Base-by-base conservation (phyloP, 768 basidiomycete species). In the Megacollybia marginata region DNA sequence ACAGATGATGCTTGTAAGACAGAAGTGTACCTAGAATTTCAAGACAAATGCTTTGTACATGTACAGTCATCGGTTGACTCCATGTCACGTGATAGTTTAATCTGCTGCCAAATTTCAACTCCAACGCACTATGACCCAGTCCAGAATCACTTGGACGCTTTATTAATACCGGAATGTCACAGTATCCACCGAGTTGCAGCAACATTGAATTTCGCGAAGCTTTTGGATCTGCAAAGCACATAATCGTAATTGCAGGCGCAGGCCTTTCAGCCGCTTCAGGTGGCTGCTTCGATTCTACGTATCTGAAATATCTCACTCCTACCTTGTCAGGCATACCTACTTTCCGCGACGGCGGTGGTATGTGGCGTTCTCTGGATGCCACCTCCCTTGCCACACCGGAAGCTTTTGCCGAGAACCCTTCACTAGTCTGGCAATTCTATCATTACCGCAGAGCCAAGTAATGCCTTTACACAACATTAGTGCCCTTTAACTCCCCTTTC, bases 381-480 rank as follows among this genome's bases (percentile, higher is more conserved):
- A 72, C 68, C 48, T 64, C 65, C 38, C 69, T 82, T 9, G 79
- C 79, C 5, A 78, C 76, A 10, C 80, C 76, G 0, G 65, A 76
- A 53, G 76, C 71, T 1, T 84, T 82, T 60, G 42, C 52, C 1
- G 54, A 64, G 18, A 66, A 76, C 48, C 80, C 78, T 0, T 72
- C 71, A 13, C 62, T 70, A 3, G 73, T 78, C 2, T 82, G 80
- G 82, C 78, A 83, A 55, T 83, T 83, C 57, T 84, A 82, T 54
- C 82, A 83, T 54, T 76, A 78, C 49, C 67, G 82, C 15, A 66
- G 81, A 48, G 72, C 74, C 62, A 67, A 57, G 79, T 78, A n/a
- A n/a, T n/a, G n/a, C n/a, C n/a, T n/a, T n/a, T n/a, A n/a, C n/a
- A n/a, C 42, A 52, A 57, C 43, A 18, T 38, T 50, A 40, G 28